Percentiles rank a stretch among this genome's conserved stretches.
Evolutionary conservation across 331 rosid genomes (phyloP).

Genomic region (Malus hybrid): DNA sequence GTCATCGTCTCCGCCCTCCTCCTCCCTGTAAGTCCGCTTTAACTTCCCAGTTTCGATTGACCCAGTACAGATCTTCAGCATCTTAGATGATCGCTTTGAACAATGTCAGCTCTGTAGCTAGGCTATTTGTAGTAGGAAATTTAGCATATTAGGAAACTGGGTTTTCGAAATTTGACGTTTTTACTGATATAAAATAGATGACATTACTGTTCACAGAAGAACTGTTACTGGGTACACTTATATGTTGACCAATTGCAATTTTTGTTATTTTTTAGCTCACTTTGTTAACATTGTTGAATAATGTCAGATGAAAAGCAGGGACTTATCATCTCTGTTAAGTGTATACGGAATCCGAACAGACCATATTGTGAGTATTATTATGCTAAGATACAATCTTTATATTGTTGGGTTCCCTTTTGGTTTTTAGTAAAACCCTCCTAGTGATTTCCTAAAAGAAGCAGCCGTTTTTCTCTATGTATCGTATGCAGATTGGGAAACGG

Average conservation of each 20-base stretch:
- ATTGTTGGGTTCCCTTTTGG: neutral
- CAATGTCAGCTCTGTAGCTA: neutral
- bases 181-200: neutral
- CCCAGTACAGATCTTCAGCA: neutral
- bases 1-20: conserved; percentile 40
- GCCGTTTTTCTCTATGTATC: neutral
- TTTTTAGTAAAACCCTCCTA: neutral
- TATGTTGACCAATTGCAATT: neutral
- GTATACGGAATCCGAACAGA: conserved; percentile 74
- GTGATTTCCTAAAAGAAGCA: neutral
- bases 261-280: conserved; percentile 6
- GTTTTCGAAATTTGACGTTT: neutral
- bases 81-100: neutral
- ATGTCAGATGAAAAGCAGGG: conserved; percentile 52
- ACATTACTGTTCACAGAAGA: neutral
- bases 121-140: neutral
- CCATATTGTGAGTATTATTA: conserved; percentile 59
- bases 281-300: conserved; percentile 8
- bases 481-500: conserved; percentile 44
- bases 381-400: neutral
- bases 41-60: neutral
- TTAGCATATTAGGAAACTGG: neutral
- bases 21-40: conserved; percentile 51
- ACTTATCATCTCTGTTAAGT: conserved; percentile 21
- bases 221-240: neutral